Base-by-base conservation (phyloP, 2,329 filamentous ascomycete species). In the Alternaria sp. region DNA sequence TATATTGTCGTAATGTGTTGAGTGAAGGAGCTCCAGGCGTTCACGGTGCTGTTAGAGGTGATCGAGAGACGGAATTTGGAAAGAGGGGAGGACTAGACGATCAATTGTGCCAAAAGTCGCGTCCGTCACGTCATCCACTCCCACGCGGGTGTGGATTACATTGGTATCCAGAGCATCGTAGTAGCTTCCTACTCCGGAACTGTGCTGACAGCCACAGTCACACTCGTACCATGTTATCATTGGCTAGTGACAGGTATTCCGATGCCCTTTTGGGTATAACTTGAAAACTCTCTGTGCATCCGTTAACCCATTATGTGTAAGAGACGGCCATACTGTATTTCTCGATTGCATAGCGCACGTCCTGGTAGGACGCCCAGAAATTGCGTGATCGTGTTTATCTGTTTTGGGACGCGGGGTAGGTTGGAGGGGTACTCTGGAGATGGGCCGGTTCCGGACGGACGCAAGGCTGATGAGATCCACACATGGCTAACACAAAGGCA, bases 41-140 rank as follows among this genome's bases (percentile, higher is more conserved):
- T 36, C 30, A 38, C 34, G n/a, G 22, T 38, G 14, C 1, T 11
- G 36, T 49, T 43, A 28, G 5, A 18, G 16, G 28, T 7, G 22
- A 41, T 16, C 6, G 41, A 54, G 28, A 14, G 26, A 42, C 4
- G 38, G 34, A 14, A 16, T 18, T 18, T n/a, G 9, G 30, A 59
- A 44, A 41, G 57, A 48, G 51, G 28, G 51, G 51, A 59, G 16
- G 24, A 14, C 16, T 36, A 54, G 24, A 14, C 18, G 11, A 7
- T 26, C 16, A 57, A 24, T 41, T 38, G 41, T 34, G 26, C 44
- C 20, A 30, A 41, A 32, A 20, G 36, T 54, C 51, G 51, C 43
- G 28, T 47, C 43, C n/a, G 51, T 59, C 57, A 59, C 44, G 57
- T 55, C 57, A 59, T 59, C 26, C 36, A 9, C 26, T 14, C 51